phyloP scores from a whole-genome alignment of 2,329 filamentous ascomycete genomes.

The Ophiostoma sp. region DNA sequence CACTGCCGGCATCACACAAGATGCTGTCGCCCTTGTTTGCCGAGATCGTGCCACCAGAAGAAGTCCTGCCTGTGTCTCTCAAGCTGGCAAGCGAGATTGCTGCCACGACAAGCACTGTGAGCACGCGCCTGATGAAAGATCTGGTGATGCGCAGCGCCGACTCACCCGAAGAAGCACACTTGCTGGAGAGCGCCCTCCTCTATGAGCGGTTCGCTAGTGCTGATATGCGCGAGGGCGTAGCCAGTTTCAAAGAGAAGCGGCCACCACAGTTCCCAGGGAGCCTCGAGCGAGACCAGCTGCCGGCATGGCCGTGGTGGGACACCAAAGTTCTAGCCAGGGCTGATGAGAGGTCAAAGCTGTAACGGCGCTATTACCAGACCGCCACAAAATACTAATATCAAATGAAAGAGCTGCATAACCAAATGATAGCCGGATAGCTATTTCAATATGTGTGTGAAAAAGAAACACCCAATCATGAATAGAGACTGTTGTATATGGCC shows the following conservation, averaged over 20 bases:
- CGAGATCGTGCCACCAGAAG: conserved; percentile 54
- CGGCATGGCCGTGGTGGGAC: conserved; percentile 63
- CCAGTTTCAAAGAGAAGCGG: conserved; percentile 65
- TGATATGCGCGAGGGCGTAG: conserved; percentile 62
- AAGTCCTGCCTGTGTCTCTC: conserved; percentile 60
- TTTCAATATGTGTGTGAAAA: background rate
- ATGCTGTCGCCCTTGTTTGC: conserved; percentile 59
- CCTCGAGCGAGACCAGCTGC: conserved; percentile 46
- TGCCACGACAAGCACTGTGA: conserved; percentile 58
- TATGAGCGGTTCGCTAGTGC: conserved; percentile 51
- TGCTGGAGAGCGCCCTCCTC: conserved; percentile 62
- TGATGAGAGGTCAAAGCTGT: conserved; percentile 23
- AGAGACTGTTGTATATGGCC: background rate
- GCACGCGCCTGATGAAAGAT: conserved; percentile 63
- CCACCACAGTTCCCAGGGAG: conserved; percentile 53
- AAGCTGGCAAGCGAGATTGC: conserved; percentile 59
- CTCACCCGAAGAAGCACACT: conserved; percentile 62
- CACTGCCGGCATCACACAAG: conserved; percentile 47
- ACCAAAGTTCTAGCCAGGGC: conserved; percentile 36
- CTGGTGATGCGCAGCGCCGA: conserved; percentile 58
- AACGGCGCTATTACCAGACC: background rate
- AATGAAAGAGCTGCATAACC: background rate
- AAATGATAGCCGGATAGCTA: background rate
- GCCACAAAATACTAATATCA: background rate
- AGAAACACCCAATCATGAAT: background rate